Evolutionary conservation across 495 filamentous ascomycete species (phyloP), one percentile per base, ranked within the genome.

Genomic region (Cenococcum geophilum): DNA sequence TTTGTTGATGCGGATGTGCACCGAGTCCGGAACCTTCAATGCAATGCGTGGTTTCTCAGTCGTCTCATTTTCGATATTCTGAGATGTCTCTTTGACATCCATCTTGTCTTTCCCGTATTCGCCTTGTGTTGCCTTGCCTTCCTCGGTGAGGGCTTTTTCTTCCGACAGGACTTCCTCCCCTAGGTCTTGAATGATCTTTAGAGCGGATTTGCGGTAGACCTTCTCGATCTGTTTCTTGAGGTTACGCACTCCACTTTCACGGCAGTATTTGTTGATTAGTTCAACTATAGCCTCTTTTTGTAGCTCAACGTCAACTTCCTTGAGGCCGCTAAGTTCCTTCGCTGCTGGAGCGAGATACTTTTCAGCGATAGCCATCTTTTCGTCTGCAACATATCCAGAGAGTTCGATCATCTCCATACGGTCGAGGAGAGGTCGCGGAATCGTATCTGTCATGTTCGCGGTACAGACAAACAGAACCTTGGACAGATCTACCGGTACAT

Each of bases 211-310:
- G 45, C 95, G 88, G 75, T 96, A 99, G 5, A 99, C 89, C 77
- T 97, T 97, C 71, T 99, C 95, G 64, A 99, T 99, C 71, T 97
- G 92, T 78, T 99, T 97, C 80, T 99, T 99, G 67, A 99, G 76
- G 73, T 97, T 97, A 48, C 95, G 89, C 23, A 99, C 95, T 64
- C 95, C 95, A 51, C 89, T 92, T 73, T 99, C 95, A 16, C 95
- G 86, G 76, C 92, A 96, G 77, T 99, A 99, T 12, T 88, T 95
- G 74, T 97, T 97, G 80, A 97, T 99, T 58, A 99, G 79, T 75
- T 99, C 95, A 67, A 90, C 85, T 60, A 99, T 95, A 3, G 91
- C 95, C 27, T 87, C 84, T 65, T 91, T 81, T 63, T 80, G 82
- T 50, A 99, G 79, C n/a, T 77, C 77, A 35, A 99, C 93, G 70